These are phyloP conservation scores for Fusarium phyllophilum DNA, from an alignment of 2,329 filamentous ascomycete species.

Conservation along the genomic window DNA sequence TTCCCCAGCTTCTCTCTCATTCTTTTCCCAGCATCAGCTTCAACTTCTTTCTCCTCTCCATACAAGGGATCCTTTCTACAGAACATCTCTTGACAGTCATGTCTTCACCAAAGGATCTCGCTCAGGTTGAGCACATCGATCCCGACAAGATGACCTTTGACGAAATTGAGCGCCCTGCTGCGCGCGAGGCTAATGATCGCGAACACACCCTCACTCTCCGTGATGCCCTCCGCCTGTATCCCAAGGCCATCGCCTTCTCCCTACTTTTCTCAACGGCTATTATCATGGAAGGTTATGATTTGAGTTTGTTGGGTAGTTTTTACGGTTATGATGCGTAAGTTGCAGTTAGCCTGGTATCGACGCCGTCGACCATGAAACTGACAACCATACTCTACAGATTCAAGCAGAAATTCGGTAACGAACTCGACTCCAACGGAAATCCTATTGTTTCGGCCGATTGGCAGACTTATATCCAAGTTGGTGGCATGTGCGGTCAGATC, in stretches of 20 bases:
- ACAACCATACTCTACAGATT: background rate
- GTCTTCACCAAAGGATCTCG: conserved; percentile 11
- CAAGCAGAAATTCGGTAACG: conserved; percentile 22
- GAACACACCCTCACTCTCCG: conserved; percentile 47
- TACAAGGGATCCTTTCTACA: background rate
- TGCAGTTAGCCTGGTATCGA: conserved; percentile 30
- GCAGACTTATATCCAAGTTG: conserved; percentile 24
- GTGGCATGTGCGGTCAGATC: conserved; percentile 22
- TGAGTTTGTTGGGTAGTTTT: conserved; percentile 30
- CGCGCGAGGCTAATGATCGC: conserved; percentile 15
- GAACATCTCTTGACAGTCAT: background rate
- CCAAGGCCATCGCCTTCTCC: conserved; percentile 50
- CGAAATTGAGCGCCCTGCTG: conserved; percentile 10
- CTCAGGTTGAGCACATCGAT: conserved; percentile 22
- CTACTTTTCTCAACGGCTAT: conserved; percentile 51
- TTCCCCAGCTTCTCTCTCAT: conserved; percentile 2
- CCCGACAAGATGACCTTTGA: conserved; percentile 10
- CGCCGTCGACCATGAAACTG: conserved; percentile 35
- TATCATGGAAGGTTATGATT: conserved; percentile 52
- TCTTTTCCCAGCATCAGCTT: background rate
- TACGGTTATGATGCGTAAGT: conserved; percentile 49
- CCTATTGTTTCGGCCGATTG: conserved; percentile 14
- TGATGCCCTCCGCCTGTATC: conserved; percentile 52
- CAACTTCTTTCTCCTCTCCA: background rate
- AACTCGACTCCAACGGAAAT: conserved; percentile 13